phyloP scores from a whole-genome alignment of 2,329 filamentous ascomycete genomes.

The Plectosphaerella sp. region DNA sequence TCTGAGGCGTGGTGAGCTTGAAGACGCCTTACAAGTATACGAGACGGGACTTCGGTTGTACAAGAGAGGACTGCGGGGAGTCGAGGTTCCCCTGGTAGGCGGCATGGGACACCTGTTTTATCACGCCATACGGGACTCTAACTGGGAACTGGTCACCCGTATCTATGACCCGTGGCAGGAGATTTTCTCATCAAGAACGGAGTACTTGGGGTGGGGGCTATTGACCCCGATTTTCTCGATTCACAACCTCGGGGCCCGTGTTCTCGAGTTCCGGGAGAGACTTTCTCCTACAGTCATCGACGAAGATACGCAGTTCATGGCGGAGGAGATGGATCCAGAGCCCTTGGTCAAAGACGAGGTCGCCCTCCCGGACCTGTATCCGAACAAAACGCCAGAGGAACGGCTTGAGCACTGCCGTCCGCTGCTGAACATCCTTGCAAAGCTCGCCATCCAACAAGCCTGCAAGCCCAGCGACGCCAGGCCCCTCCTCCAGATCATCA shows the following conservation, averaged over 20 bases:
- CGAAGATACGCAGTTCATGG: too few relatives aligned
- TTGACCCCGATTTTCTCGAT: not conserved
- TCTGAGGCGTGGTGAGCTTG: slow-evolving; percentile 31
- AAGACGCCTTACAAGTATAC: slow-evolving; percentile 35
- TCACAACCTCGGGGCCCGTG: not conserved
- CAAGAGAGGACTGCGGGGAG: slow-evolving; percentile 4
- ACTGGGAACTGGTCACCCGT: slow-evolving; percentile 26
- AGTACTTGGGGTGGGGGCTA: not conserved
- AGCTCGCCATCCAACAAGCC: slow-evolving; percentile 23
- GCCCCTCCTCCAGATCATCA: slow-evolving; percentile 33
- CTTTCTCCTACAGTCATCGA: too few relatives aligned
- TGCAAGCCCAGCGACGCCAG: slow-evolving; percentile 27
- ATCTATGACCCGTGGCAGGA: not conserved
- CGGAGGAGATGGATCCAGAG: too few relatives aligned
- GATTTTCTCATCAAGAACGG: not conserved
- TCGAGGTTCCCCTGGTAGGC: slow-evolving; percentile 21
- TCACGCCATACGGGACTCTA: slow-evolving; percentile 28
- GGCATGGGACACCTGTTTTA: slow-evolving; percentile 41
- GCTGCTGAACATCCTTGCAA: slow-evolving; percentile 25
- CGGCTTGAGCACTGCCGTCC: slow-evolving; percentile 10
- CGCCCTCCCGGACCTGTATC: too few relatives aligned
- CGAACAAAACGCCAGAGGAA: not conserved
- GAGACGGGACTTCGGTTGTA: slow-evolving; percentile 24
- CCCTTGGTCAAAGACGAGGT: too few relatives aligned
- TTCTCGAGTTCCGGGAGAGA: not conserved